Conservation (phyloP, 2,329 filamentous ascomycete species). For the Paecilomyces niveus region DNA sequence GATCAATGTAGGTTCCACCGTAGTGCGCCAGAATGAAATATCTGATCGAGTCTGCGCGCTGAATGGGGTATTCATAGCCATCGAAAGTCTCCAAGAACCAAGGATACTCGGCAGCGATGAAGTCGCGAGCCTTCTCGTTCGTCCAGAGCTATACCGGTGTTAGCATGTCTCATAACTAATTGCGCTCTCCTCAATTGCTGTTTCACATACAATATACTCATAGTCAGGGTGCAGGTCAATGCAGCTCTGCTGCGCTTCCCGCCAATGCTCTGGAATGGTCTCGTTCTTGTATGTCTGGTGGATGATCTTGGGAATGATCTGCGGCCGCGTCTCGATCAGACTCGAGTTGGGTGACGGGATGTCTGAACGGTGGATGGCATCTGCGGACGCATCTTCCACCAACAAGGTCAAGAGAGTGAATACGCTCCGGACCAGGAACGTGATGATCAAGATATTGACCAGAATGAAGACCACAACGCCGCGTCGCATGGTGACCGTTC, state of each 20-base stretch:
- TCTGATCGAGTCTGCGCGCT: conserved; percentile 69
- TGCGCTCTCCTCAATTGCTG: not conserved
- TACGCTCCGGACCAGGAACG: conserved; percentile 59
- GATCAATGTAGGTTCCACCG: conserved; percentile 73
- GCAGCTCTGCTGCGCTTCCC: conserved; percentile 58
- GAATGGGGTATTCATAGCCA: conserved; percentile 66
- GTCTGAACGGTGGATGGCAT: conserved; percentile 60
- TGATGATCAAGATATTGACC: conserved; percentile 57
- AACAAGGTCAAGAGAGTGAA: conserved; percentile 66
- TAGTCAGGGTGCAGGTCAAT: conserved; percentile 61
- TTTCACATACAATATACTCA: conserved; percentile 58
- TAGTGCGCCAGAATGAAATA: conserved; percentile 73
- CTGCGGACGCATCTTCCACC: conserved; percentile 58
- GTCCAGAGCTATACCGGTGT: conserved; percentile 60
- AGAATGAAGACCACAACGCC: conserved; percentile 57
- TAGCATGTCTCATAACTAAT: conserved; percentile 7
- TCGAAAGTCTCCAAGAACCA: conserved; percentile 73
- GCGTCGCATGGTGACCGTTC: conserved; percentile 48
- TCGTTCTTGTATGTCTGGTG: conserved; percentile 71
- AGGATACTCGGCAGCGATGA: conserved; percentile 66
- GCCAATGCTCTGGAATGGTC: conserved; percentile 61
- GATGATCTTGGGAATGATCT: conserved; percentile 68
- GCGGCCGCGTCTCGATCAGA: conserved; percentile 48
- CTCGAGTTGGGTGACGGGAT: conserved; percentile 59
- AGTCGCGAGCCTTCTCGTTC: conserved; percentile 59